These are phyloP conservation scores for Verbascum thapsus DNA, from an alignment of 257 asterid species.

Conservation along the genomic window DNA sequence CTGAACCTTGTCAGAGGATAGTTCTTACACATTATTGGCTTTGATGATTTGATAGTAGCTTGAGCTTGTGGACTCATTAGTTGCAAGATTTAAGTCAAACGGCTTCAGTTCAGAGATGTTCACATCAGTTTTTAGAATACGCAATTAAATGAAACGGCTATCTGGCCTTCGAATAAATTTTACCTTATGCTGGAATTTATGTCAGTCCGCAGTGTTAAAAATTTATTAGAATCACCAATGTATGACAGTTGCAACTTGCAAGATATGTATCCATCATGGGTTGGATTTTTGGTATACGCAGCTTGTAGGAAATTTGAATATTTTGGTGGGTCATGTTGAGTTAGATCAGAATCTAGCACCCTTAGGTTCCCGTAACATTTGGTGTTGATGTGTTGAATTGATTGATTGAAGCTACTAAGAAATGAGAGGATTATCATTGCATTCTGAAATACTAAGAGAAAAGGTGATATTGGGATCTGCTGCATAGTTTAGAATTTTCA, in stretches of 20 bases:
- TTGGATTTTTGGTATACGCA: slow-evolving; percentile 1
- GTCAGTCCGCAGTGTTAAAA: neutral
- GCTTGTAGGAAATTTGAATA: neutral
- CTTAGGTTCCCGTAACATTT: neutral
- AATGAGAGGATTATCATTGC: slow-evolving; percentile 3
- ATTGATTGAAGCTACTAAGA: slow-evolving; percentile 13
- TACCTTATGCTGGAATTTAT: slow-evolving; percentile 2
- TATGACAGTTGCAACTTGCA: neutral
- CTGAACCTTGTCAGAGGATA: slow-evolving; percentile 2
- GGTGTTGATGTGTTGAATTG: neutral
- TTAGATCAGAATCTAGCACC: neutral
- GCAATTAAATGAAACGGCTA: neutral
- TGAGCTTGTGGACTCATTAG: slow-evolving; percentile 9
- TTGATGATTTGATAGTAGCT: neutral
- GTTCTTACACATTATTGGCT: slow-evolving; percentile 12
- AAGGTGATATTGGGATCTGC: slow-evolving; percentile 8
- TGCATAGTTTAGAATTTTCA: neutral
- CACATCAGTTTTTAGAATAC: neutral
- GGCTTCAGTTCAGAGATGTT: slow-evolving; percentile 17
- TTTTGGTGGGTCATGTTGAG: slow-evolving; percentile 2
- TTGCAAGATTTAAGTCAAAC: neutral
- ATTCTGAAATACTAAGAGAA: neutral
- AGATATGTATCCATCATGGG: slow-evolving; percentile 17
- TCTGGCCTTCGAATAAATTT: neutral
- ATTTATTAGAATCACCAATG: neutral